A percentile compares a stretch with the other conserved stretches of the same genome.
Conservation (phyloP, 768 basidiomycete species). For the Lyophyllum shimeji region DNA sequence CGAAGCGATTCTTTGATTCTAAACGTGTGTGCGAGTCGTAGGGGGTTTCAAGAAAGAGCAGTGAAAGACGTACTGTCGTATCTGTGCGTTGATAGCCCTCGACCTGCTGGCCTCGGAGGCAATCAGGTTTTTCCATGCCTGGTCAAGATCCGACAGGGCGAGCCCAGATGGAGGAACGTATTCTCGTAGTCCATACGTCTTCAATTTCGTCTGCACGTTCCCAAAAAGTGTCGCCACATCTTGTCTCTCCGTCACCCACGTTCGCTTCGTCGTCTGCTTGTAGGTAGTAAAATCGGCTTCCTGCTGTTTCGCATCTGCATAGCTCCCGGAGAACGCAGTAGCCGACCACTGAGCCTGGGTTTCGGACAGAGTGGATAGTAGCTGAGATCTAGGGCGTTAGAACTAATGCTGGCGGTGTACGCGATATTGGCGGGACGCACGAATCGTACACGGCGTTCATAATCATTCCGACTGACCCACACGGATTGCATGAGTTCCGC, state of each 20-base stretch:
- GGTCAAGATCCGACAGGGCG: slow-evolving; percentile 70
- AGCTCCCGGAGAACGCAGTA: slow-evolving; percentile 68
- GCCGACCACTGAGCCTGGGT: slow-evolving; percentile 72
- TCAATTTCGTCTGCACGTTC: slow-evolving; percentile 91
- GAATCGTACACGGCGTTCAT: slow-evolving; percentile 79
- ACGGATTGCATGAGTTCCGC: slow-evolving; percentile 94
- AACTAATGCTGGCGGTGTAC: background rate
- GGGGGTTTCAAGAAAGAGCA: slow-evolving; percentile 1
- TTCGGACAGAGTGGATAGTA: slow-evolving; percentile 64
- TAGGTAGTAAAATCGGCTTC: slow-evolving; percentile 73
- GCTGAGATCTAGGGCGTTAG: slow-evolving; percentile 31
- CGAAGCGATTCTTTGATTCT: slow-evolving; percentile 84
- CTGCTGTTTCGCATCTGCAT: slow-evolving; percentile 77
- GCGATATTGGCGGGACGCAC: slow-evolving; percentile 38
- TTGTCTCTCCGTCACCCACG: slow-evolving; percentile 88
- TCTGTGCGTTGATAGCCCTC: slow-evolving; percentile 83
- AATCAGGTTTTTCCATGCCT: slow-evolving; percentile 72
- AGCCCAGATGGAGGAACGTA: slow-evolving; percentile 80
- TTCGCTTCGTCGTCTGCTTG: slow-evolving; percentile 82
- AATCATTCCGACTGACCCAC: slow-evolving; percentile 87
- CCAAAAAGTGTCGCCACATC: slow-evolving; percentile 86
- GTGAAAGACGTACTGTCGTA: slow-evolving; percentile 65
- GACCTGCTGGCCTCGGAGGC: slow-evolving; percentile 75
- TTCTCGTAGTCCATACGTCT: slow-evolving; percentile 83
- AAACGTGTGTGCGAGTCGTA: background rate